Conservation (phyloP, 2,329 filamentous ascomycete species). For the Microdochium bolleyi region DNA sequence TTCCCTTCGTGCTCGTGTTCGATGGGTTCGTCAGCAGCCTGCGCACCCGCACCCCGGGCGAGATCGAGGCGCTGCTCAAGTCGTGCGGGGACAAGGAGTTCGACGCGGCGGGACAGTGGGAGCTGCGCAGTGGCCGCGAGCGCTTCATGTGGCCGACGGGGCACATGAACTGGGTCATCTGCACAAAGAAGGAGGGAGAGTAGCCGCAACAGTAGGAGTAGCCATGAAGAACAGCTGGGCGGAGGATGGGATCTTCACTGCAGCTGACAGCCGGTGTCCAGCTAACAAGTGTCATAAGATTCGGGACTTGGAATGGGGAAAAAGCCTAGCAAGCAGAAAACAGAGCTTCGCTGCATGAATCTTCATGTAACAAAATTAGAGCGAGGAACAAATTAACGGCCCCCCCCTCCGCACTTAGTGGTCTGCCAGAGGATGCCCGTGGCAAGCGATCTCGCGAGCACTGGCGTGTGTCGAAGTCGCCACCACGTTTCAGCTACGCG, state of each 20-base stretch:
- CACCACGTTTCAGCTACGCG: too few species aligned
- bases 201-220: conserved; percentile 1
- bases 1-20: conserved; percentile 60
- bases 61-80: conserved; percentile 53
- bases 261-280: neutral
- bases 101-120: conserved; percentile 35
- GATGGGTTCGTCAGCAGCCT: conserved; percentile 63
- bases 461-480: too few species aligned
- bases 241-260: neutral
- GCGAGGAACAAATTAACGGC: too few species aligned
- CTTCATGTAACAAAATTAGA: too few species aligned
- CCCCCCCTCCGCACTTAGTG: too few species aligned
- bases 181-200: conserved; percentile 24
- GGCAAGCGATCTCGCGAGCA: too few species aligned
- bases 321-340: too few species aligned
- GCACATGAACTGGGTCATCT: conserved; percentile 43
- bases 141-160: conserved; percentile 42
- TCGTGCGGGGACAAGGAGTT: conserved; percentile 31
- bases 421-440: too few species aligned
- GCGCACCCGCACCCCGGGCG: conserved; percentile 57
- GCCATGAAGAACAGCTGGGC: neutral
- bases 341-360: too few species aligned
- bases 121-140: conserved; percentile 36
- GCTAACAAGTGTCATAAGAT: too few species aligned
- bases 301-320: too few species aligned